Percentiles rank a stretch among this genome's conserved stretches.
phyloP scores from a whole-genome alignment of 352 stramenopile genomes.

The Globisporangium spinosum region DNA sequence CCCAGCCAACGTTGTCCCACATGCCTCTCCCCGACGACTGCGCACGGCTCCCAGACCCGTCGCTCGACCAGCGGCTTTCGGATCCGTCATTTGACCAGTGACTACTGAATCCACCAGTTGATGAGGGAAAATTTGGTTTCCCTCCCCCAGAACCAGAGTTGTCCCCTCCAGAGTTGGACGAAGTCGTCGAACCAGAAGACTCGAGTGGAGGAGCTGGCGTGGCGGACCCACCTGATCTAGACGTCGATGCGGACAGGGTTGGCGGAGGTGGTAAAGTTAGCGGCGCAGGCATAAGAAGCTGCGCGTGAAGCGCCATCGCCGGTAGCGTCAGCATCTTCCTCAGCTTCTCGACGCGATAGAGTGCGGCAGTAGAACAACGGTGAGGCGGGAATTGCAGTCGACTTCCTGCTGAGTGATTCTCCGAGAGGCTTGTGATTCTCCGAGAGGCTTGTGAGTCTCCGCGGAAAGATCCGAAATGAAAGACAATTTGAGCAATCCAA shows the following conservation, averaged over 20 bases:
- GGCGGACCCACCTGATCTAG: not conserved
- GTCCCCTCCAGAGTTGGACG: not conserved
- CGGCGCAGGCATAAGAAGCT: not conserved
- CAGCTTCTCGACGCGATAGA: not conserved
- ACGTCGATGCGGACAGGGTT: not conserved
- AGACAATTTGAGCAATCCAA: not conserved
- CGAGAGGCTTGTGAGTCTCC: not conserved
- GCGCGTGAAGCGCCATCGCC: not conserved
- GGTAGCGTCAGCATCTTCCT: not conserved
- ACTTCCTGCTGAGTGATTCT: not conserved
- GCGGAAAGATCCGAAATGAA: constrained; percentile 2
- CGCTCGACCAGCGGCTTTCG: not conserved
- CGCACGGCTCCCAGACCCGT: not conserved
- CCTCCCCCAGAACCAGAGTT: not conserved
- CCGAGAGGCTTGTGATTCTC: not conserved
- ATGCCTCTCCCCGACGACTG: not conserved
- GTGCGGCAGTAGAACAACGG: not conserved
- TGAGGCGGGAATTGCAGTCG: not conserved
- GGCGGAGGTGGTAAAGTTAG: not conserved
- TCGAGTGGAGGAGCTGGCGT: not conserved
- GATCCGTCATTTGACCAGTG: not conserved
- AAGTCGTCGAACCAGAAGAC: not conserved
- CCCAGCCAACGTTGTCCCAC: not conserved
- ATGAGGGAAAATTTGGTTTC: not conserved
- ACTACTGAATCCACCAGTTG: not conserved